Evolutionary conservation across 2,329 filamentous ascomycete genomes (phyloP), one percentile per base, ranked within the genome.

Genomic region (Penicillium capsulatum): DNA sequence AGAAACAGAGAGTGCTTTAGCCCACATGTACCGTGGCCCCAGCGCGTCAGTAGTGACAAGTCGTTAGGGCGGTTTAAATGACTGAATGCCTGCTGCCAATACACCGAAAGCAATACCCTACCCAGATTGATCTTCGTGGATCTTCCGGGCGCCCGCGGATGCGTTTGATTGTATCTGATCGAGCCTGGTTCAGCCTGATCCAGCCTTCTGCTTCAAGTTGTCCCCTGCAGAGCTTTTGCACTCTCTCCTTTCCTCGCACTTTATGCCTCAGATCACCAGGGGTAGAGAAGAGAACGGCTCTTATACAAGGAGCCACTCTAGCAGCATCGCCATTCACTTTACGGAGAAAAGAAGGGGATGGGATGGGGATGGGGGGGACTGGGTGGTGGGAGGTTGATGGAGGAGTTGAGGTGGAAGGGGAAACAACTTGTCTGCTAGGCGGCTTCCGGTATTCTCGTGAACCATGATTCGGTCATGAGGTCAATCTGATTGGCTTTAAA

Each of bases 321-420:
- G 54, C 54, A 60, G 57, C 54, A 63, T 62, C 57, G 53, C 61
- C 52, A 60, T 61, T 63, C 58, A 59, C 57, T 65, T 67, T 67
- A 67, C 64, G 58, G 54, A 51, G 51, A 56, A 50, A 46, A 42
- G 42, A 51, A 39, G 35, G 44, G 36, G 42, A 29, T 34, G 34
- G 45, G 42, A 39, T 36, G 45, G 36, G 38, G 38, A 24, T 36
- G 30, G 36, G 42, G 38, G 42, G 31, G 30, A 39, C 42, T 29
- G 47, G 36, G 36, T 51, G 45, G 44, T 51, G 46, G 30, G 36
- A 35, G 30, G 32, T 36, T 27, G 38, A 41, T 35, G 38, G 38
- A 31, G 34, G 36, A 40, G 36, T 40, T 35, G 36, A 46, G 37
- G 51, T 50, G 47, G 48, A 50, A 55, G 44, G 44, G 45, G 47